Conservation (phyloP, 495 filamentous ascomycete genomes). For the Xylaria sp. region DNA sequence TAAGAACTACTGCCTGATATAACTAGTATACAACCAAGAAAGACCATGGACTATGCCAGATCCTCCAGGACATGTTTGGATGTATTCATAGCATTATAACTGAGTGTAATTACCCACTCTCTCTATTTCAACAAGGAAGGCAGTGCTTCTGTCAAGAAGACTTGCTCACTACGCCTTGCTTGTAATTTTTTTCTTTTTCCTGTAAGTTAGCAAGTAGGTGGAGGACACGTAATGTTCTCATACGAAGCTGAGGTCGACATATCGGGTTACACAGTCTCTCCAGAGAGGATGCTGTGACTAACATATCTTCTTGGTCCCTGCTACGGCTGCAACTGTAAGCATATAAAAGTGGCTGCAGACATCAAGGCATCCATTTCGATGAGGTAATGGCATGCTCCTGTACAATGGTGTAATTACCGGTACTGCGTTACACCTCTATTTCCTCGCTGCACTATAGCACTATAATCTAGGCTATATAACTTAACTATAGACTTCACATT, state of each 20-base stretch:
- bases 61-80: background rate
- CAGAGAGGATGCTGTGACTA: background rate
- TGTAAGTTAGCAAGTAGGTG: background rate
- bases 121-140: background rate
- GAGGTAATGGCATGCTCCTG: too few relatives aligned
- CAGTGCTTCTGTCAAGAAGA: background rate
- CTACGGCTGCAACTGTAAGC: too few relatives aligned
- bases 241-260: background rate
- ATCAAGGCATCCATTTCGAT: too few relatives aligned
- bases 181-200: background rate
- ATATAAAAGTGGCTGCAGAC: too few relatives aligned
- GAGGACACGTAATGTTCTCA: background rate
- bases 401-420: too few relatives aligned
- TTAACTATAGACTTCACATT: background rate
- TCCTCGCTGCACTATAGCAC: background rate
- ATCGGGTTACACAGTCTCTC: background rate
- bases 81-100: background rate
- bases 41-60: background rate
- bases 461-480: background rate
- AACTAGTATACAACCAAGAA: background rate
- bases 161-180: background rate
- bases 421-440: too few relatives aligned
- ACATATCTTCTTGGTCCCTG: background rate
- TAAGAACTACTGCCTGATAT: background rate
- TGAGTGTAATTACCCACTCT: background rate